Base-by-base conservation (phyloP, 2,329 filamentous ascomycete genomes). In the Curvularia lunata region DNA sequence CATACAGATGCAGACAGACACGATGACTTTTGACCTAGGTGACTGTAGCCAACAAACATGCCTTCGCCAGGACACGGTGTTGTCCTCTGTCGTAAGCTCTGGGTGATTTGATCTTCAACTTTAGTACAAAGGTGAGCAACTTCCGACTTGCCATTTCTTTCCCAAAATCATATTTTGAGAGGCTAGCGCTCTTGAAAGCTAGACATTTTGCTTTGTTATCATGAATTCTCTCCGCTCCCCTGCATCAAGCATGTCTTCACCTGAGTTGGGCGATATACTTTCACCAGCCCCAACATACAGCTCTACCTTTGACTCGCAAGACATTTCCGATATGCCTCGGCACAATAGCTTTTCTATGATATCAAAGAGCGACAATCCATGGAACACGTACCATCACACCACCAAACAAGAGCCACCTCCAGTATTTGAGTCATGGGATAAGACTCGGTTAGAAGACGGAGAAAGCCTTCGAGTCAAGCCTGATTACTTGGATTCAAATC, bases 271-370 rank as follows among this genome's bases (percentile, higher is more conserved):
- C n/a, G 23, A 50, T 25, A 30, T 53, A n/a, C 46, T 25, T 7
- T 70, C 66, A 7, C 68, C 69, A 32, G 62, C 67, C 30, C 69
- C 69, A 42, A 59, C 64, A n/a, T 72, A 72, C 55, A 59, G 49
- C 10, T 66, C 65, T 12, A 62, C 63, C 21, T 61, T 65, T 38
- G 27, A 59, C 38, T 43, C 42, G 10, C 34, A 55, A 49, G 19
- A 27, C 19, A 34, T 34, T 52, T 32, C 19, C 32, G 21, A 32
- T 37, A 49, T 37, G 40, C 47, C 48, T 34, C 53, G 47, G 32
- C 37, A 50, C 56, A 28, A 19, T 23, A 19, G 2, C n/a, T 19
- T 45, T 27, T 25, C 48, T 48, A 18, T 19, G 13, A 37, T 13
- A 6, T 3, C 45, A 13, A 45, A 54, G 16, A 45, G 45, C 9